These are phyloP conservation scores for Penicillium samsonianum DNA, from an alignment of 495 filamentous ascomycete genomes.

Conservation along the genomic window DNA sequence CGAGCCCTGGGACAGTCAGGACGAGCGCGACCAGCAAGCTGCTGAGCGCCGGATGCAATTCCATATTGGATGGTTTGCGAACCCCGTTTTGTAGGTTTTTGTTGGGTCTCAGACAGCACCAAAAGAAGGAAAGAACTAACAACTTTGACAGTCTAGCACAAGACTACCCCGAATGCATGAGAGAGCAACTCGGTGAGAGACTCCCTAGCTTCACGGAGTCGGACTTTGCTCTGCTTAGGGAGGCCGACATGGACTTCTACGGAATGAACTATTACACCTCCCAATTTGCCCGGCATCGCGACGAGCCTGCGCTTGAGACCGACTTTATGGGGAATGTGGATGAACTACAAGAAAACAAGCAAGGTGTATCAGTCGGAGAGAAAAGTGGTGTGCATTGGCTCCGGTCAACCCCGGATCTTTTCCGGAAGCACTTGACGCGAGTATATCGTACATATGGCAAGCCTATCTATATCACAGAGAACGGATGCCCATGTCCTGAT, in stretches of 20 bases:
- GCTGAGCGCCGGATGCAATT: slow-evolving; percentile 47
- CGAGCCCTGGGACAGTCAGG: slow-evolving; percentile 43
- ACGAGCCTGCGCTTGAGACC: slow-evolving; percentile 40
- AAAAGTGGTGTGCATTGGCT: slow-evolving; percentile 71
- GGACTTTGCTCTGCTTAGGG: slow-evolving; percentile 55
- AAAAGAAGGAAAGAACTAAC: slow-evolving; percentile 13
- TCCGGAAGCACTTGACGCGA: slow-evolving; percentile 69
- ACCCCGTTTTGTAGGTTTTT: slow-evolving; percentile 55
- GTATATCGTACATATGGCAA: slow-evolving; percentile 67
- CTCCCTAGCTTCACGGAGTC: slow-evolving; percentile 62
- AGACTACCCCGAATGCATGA: slow-evolving; percentile 66
- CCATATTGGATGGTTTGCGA: slow-evolving; percentile 55
- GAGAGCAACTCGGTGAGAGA: slow-evolving; percentile 63
- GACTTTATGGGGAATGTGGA: slow-evolving; percentile 70
- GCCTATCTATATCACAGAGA: slow-evolving; percentile 75
- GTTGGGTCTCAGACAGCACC: neutral
- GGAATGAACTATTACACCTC: slow-evolving; percentile 79
- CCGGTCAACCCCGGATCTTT: slow-evolving; percentile 58
- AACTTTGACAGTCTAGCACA: slow-evolving; percentile 50
- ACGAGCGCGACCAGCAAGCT: slow-evolving; percentile 38
- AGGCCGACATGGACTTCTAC: slow-evolving; percentile 68
- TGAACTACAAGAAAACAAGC: slow-evolving; percentile 59
- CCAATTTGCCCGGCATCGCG: slow-evolving; percentile 58
- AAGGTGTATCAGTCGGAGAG: slow-evolving; percentile 61
- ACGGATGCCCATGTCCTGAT: slow-evolving; percentile 65